Conservation (phyloP, 106 monocot species). For the Allium fistulosum region DNA sequence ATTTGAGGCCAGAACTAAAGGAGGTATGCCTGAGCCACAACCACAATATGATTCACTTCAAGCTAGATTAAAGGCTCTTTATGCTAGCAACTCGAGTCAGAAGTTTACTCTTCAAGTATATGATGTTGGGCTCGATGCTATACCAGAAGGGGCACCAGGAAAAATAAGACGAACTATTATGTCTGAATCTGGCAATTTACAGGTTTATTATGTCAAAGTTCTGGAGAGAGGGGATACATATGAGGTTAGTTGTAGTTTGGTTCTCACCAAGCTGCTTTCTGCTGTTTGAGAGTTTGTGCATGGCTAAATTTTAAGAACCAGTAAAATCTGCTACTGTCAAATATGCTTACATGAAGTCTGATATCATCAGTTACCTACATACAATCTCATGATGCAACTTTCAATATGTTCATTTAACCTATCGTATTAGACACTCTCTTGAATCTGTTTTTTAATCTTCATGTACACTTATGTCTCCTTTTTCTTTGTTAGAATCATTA, state of each 20-base stretch:
- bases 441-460: too few species aligned
- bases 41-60: slow-evolving; percentile 87
- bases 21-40: slow-evolving; percentile 62
- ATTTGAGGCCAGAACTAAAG: slow-evolving; percentile 33
- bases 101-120: slow-evolving; percentile 71
- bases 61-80: slow-evolving; percentile 55
- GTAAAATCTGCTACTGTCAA: too few species aligned
- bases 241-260: slow-evolving; percentile 49
- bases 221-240: slow-evolving; percentile 91
- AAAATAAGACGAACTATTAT: slow-evolving; percentile 72
- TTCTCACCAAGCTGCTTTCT: too few species aligned
- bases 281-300: too few species aligned
- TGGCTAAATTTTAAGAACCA: too few species aligned
- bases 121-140: slow-evolving; percentile 50
- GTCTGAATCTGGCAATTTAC: slow-evolving; percentile 74
- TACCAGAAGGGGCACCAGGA: slow-evolving; percentile 98
- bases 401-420: too few species aligned
- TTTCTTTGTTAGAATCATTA: not conserved
- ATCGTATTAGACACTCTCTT: too few species aligned
- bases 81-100: slow-evolving; percentile 36
- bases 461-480: not conserved
- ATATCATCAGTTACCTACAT: too few species aligned
- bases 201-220: slow-evolving; percentile 81
- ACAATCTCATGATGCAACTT: too few species aligned
- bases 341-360: too few species aligned